Evolutionary conservation across 768 basidiomycete species (phyloP), one percentile per base, ranked within the genome.

Genomic region (Psilocybe sp.): DNA sequence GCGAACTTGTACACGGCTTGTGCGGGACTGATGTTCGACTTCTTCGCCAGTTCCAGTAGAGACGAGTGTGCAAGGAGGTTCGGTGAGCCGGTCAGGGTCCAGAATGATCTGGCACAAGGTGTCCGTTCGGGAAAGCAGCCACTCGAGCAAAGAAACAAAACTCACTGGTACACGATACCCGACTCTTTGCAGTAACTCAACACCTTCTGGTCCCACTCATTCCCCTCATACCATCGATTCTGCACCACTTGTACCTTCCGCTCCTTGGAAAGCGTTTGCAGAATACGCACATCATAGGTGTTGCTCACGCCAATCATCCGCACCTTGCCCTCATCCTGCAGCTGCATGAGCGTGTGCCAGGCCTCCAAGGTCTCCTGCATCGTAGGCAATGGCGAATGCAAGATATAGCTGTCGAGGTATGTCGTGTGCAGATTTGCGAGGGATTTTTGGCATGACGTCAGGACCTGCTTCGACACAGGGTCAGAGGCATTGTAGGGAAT

Each of bases 21-120:
- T 38, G 82, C 78, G 6, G 80, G 73, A 0, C 88, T 87, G 50
- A 81, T 73, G 1, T 70, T 64, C 19, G 79, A 69, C 18, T 65
- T 69, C 14, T 70, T 51, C 0, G 82, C 78, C 12, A 86, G 67
- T 3, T 67, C 55, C 14, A 65, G 55, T 4, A 86, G 60, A 2
- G 69, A 61, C 0, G 62, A 78, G 59, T 84, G 76, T 3, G 62
- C 47, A 4, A 91, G 69, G 8, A 92, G 69, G 13, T 61, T 70
- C 4, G 89, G 85, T 2, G 89, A 87, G n/a, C 89, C 87, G 1
- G 86, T 78, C 18, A 94, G 68, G 18, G 92, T 92, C 91, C 92
- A 92, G 65, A 93, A 92, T 13, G 89, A 90, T 58, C 89, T 90
- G 57, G n/a, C n/a, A 20, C 19, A 16, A 46, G 15, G 6, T 23